Conservation (phyloP, 2,329 filamentous ascomycete genomes). For the Chrysoporthe puriensis region DNA sequence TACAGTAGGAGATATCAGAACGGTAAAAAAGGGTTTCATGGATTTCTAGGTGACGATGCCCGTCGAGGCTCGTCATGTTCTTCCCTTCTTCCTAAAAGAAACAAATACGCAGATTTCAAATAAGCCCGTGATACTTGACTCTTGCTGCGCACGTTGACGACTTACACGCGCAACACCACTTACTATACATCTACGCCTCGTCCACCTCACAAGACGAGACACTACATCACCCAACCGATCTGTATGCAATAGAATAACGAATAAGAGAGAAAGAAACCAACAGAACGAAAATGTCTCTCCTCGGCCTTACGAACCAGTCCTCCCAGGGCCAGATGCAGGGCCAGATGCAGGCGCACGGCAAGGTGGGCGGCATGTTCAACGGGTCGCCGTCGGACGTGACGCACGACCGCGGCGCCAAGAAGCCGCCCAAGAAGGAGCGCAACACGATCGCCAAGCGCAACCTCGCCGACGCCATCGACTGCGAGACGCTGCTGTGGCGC, state of each 20-base stretch:
- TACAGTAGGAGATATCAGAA: not conserved
- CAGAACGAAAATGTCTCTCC: not conserved
- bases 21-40: not conserved
- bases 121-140: not conserved
- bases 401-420: conserved; percentile 32
- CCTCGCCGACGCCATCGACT: conserved; percentile 41
- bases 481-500: conserved; percentile 45
- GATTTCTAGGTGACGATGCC: not conserved
- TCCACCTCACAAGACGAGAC: not conserved
- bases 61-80: not conserved
- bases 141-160: not conserved
- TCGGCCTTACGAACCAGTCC: conserved; percentile 2
- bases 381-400: conserved; percentile 28
- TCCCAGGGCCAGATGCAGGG: not conserved
- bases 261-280: not conserved
- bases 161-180: not conserved
- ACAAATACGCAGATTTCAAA: not conserved
- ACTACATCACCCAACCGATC: not conserved
- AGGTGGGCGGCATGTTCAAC: conserved; percentile 23
- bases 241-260: not conserved
- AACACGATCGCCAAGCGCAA: conserved; percentile 46
- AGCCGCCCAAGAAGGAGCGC: conserved; percentile 35
- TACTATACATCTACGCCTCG: not conserved
- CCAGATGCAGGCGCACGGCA: conserved; percentile 15
- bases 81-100: not conserved